Evolutionary conservation across 2,329 filamentous ascomycete species (phyloP).

Genomic region (Cercospora beticola): DNA sequence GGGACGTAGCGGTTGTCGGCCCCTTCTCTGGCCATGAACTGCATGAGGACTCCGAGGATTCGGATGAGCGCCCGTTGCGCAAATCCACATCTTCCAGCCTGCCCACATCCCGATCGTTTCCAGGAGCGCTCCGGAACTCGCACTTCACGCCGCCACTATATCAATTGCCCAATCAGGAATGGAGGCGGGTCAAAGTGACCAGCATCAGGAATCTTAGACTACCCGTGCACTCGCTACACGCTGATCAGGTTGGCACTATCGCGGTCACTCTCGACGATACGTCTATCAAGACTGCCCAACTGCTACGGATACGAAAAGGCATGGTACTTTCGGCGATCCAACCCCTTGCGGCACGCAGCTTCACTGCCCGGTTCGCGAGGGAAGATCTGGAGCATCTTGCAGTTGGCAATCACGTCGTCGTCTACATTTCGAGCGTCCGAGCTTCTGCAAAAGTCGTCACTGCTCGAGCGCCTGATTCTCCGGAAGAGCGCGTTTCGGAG

Average conservation of each 20-base stretch:
- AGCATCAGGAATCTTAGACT: slow-evolving; percentile 86
- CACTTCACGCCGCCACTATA: slow-evolving; percentile 29
- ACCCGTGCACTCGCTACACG: slow-evolving; percentile 71
- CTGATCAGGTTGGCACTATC: slow-evolving; percentile 86
- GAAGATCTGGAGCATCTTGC: slow-evolving; percentile 62
- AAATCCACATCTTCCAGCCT: slow-evolving; percentile 31
- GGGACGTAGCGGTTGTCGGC: slow-evolving; percentile 75
- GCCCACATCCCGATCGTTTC: slow-evolving; percentile 49
- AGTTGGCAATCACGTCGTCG: slow-evolving; percentile 69
- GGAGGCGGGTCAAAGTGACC: slow-evolving; percentile 76
- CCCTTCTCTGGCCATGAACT: slow-evolving; percentile 54
- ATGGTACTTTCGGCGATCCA: slow-evolving; percentile 71
- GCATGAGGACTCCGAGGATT: slow-evolving; percentile 40
- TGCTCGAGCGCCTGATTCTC: slow-evolving; percentile 36
- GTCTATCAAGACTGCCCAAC: slow-evolving; percentile 31
- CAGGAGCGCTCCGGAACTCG: slow-evolving; percentile 44
- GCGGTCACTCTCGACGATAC: slow-evolving; percentile 62
- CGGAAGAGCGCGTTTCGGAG: slow-evolving; percentile 7
- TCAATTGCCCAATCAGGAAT: slow-evolving; percentile 55
- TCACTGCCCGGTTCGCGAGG: slow-evolving; percentile 68
- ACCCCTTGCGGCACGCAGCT: slow-evolving; percentile 51
- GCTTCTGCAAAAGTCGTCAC: slow-evolving; percentile 71
- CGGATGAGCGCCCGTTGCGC: slow-evolving; percentile 34
- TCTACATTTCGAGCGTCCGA: slow-evolving; percentile 84
- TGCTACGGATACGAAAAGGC: slow-evolving; percentile 63